phyloP scores from a whole-genome alignment of 1,284 basidiomycete species.

The Coniferiporia sulphurascens region DNA sequence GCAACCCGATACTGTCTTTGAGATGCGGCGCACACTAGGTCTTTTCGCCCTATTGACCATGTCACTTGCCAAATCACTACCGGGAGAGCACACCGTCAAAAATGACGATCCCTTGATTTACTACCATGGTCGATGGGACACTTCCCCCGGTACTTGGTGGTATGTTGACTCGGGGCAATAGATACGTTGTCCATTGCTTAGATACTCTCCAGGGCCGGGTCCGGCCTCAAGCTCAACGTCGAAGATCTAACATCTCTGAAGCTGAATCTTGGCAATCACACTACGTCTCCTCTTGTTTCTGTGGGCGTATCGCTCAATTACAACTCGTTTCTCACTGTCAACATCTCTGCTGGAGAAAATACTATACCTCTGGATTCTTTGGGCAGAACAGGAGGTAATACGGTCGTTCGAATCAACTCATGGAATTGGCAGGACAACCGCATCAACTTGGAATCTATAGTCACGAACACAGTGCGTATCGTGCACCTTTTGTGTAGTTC shows the following conservation, averaged over 20 bases:
- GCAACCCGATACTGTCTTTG: background rate
- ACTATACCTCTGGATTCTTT: slow-evolving; percentile 33
- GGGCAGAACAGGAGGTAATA: slow-evolving; percentile 15
- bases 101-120: slow-evolving; percentile 31
- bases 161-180: slow-evolving; percentile 18
- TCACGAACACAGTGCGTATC: slow-evolving; percentile 38
- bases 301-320: slow-evolving; percentile 48
- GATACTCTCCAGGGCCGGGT: slow-evolving; percentile 40
- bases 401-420: slow-evolving; percentile 44
- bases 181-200: background rate
- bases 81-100: slow-evolving; percentile 20
- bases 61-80: background rate
- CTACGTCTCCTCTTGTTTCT: slow-evolving; percentile 40
- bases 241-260: slow-evolving; percentile 39
- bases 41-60: background rate
- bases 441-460: slow-evolving; percentile 45
- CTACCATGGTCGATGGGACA: slow-evolving; percentile 37
- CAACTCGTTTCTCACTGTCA: slow-evolving; percentile 41
- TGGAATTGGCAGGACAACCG: slow-evolving; percentile 58
- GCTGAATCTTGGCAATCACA: slow-evolving; percentile 45
- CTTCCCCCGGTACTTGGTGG: slow-evolving; percentile 37
- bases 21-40: background rate
- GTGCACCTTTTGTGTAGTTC: background rate
- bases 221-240: slow-evolving; percentile 49
- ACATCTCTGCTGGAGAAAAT: slow-evolving; percentile 45